Evolutionary conservation across 2,329 filamentous ascomycete species (phyloP), one percentile per base, ranked within the genome.

Genomic region (Calonectria pauciramosa): DNA sequence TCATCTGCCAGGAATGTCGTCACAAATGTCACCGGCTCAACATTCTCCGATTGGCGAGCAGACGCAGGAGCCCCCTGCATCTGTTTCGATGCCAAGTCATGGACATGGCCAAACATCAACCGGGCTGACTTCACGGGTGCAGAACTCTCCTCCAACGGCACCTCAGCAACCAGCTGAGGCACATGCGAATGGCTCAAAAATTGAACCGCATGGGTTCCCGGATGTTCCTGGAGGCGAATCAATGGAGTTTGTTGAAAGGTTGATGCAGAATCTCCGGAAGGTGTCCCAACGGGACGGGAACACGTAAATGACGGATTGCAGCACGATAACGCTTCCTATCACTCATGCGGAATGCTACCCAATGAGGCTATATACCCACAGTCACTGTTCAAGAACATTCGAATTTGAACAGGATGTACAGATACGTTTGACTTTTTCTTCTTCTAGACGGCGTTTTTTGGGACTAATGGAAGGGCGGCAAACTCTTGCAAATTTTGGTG

Each of bases 261-360:
- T 91, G 85, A 87, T 91, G 85, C 80, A 82, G 54, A 90, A 90
- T 75, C 82, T 91, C 18, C 86, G 86, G 52, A 84, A 86, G 65
- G 86, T 86, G 13, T 85, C 84, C 30, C 79, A 78, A 23, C 79
- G 79, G 30, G 60, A 68, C 10, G 68, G 64, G 26, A 38, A 36
- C 13, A 18, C 59, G 30, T 76, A 76, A 49, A 60, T 59, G 26
- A 34, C 10, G 32, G 32, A 70, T 18, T 68, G 36, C 44, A 68
- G 64, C 51, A 36, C 28, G 11, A 54, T n/a, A 49, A 54, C 23
- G 38, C 32, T 49, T 41, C 36, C 56, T 38, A 14, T 13, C 26
- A 10, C 18, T 20, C 16, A 36, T 18, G 41, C 28, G 30, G n/a
- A 30, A 70, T 75, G 28, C 56, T 66, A 26, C 20, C 16, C 34